Percentiles rank a stretch among this genome's conserved stretches.
Conservation (phyloP, 2,329 filamentous ascomycete genomes). For the Epichloe hybrida region DNA sequence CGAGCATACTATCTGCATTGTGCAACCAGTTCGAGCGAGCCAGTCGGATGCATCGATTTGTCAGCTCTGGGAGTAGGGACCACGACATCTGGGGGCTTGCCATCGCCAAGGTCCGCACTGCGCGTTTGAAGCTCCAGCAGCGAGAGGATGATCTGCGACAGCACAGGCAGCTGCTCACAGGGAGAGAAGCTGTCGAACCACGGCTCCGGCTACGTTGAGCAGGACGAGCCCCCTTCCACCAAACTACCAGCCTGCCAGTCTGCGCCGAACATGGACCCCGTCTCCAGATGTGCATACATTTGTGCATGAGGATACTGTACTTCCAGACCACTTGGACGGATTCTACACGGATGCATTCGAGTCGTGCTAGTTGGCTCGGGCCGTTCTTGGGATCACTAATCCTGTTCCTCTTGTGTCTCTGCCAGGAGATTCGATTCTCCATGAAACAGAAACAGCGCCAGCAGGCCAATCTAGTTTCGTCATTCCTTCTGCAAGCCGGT, state of each 20-base stretch:
- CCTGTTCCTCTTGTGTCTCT: too few species aligned
- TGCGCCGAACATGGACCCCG: too few species aligned
- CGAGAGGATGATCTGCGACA: not conserved
- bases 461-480: too few species aligned
- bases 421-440: too few species aligned
- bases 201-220: not conserved
- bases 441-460: too few species aligned
- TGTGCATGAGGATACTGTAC: too few species aligned
- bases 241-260: too few species aligned
- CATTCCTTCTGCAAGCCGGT: too few species aligned
- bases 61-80: not conserved
- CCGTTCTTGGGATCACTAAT: too few species aligned
- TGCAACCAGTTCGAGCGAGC: not conserved
- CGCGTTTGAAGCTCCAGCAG: not conserved
- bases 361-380: not conserved
- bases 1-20: not conserved
- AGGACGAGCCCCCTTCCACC: not conserved
- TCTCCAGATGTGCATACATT: too few species aligned
- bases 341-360: not conserved
- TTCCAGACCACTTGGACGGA: not conserved
- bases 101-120: not conserved
- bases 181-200: not conserved
- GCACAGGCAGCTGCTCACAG: not conserved
- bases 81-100: not conserved
- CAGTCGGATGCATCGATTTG: not conserved